These are phyloP conservation scores for Cytospora chrysosperma DNA, from an alignment of 2,329 filamentous ascomycete genomes.

Conservation along the genomic window DNA sequence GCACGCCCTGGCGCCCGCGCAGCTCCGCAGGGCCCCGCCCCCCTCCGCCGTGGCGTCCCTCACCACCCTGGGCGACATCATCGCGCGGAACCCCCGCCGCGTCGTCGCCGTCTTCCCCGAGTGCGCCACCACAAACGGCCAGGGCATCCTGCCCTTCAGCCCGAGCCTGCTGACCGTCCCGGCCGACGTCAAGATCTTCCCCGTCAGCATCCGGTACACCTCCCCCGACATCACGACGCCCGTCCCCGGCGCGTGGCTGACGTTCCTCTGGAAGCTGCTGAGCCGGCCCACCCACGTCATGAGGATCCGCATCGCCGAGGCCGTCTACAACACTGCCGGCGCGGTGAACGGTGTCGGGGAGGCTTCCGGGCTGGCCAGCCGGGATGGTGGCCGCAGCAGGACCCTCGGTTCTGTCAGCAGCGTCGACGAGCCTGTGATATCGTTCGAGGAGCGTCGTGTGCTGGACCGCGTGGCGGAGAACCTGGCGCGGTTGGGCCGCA, in stretches of 20 bases:
- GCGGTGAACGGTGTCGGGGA: constrained; percentile 35
- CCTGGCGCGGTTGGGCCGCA: constrained; percentile 80
- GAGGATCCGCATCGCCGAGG: constrained; percentile 83
- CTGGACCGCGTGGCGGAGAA: constrained; percentile 81
- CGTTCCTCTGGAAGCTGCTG: constrained; percentile 83
- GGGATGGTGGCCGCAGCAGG: constrained; percentile 33
- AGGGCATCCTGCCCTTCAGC: constrained; percentile 81
- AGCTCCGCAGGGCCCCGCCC: constrained; percentile 39
- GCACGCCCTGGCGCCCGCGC: constrained; percentile 65
- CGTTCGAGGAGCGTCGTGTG: constrained; percentile 63
- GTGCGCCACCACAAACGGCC: constrained; percentile 90
- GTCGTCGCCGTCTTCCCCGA: constrained; percentile 89
- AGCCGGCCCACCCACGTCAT: constrained; percentile 85
- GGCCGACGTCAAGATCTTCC: constrained; percentile 74
- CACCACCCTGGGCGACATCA: constrained; percentile 61
- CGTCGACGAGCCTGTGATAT: constrained; percentile 34
- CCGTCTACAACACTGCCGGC: constrained; percentile 54
- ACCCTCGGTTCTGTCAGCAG: constrained; percentile 2
- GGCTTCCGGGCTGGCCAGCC: constrained; percentile 29
- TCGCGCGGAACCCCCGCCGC: constrained; percentile 67
- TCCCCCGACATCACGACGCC: constrained; percentile 89
- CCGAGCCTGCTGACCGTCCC: constrained; percentile 71
- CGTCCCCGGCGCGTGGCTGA: constrained; percentile 68
- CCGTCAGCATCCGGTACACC: constrained; percentile 85
- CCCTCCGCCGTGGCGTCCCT: constrained; percentile 45